These are phyloP conservation scores for Tilletia setariae DNA, from an alignment of 1,284 basidiomycete species.

Conservation along the genomic window DNA sequence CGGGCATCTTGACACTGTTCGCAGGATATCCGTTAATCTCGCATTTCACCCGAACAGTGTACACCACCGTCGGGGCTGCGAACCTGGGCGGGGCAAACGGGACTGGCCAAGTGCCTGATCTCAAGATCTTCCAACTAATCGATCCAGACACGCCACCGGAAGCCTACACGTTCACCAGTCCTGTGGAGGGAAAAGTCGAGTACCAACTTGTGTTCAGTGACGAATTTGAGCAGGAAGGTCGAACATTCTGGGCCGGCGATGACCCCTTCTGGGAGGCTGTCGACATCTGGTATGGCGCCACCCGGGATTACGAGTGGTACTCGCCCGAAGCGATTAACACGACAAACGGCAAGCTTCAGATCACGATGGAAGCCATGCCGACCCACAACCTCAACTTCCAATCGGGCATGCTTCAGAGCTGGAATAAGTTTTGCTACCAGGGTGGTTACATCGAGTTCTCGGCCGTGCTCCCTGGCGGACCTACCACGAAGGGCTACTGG, in stretches of 20 bases:
- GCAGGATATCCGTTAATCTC: conserved; percentile 14
- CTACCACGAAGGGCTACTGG: conserved; percentile 58
- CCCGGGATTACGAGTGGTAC: conserved; percentile 54
- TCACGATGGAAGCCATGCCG: conserved; percentile 38
- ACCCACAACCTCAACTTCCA: conserved; percentile 50
- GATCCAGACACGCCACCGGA: conserved; percentile 37
- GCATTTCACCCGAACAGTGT: background rate
- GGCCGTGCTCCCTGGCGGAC: conserved; percentile 37
- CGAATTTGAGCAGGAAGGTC: conserved; percentile 41
- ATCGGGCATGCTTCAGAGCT: conserved; percentile 52
- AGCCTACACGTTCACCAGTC: conserved; percentile 26
- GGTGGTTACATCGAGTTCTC: conserved; percentile 51
- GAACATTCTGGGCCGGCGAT: conserved; percentile 48
- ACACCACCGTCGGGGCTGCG: background rate
- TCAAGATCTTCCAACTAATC: conserved; percentile 23
- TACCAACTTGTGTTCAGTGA: conserved; percentile 47
- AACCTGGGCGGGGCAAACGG: conserved; percentile 53
- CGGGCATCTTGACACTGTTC: conserved; percentile 11
- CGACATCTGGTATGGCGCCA: conserved; percentile 52
- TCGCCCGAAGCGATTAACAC: conserved; percentile 50
- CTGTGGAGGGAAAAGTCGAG: conserved; percentile 23
- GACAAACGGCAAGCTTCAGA: conserved; percentile 37
- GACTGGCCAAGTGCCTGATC: conserved; percentile 24
- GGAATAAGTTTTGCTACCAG: conserved; percentile 55
- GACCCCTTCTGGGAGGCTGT: conserved; percentile 52